phyloP scores from a whole-genome alignment of 2,329 filamentous ascomycete genomes.

The Annulohypoxylon truncatum region DNA sequence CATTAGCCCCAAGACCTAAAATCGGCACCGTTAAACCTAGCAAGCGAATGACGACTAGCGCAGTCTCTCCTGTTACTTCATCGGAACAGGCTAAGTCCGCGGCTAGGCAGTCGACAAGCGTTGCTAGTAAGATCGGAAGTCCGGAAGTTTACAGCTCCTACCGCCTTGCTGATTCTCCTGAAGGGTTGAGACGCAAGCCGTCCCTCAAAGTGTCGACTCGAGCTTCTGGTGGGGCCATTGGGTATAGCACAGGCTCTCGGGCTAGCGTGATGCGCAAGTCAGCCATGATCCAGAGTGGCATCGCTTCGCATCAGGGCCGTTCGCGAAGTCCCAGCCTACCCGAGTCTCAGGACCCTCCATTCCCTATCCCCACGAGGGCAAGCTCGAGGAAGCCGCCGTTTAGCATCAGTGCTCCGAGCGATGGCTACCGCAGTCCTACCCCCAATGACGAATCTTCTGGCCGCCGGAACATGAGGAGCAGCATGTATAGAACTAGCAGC shows the following conservation, averaged over 20 bases:
- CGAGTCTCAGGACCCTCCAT: constrained; percentile 77
- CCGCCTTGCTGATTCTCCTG: constrained; percentile 50
- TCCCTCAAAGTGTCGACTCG: constrained; percentile 49
- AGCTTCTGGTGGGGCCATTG: constrained; percentile 35
- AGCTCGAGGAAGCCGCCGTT: constrained; percentile 82
- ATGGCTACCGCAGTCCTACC: constrained; percentile 83
- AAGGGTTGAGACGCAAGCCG: constrained; percentile 49
- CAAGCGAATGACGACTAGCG: constrained; percentile 58
- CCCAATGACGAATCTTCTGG: constrained; percentile 66
- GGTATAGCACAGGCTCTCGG: constrained; percentile 59
- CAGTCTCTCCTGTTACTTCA: constrained; percentile 51
- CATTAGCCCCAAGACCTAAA: constrained; percentile 69
- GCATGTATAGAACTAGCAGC: constrained; percentile 67
- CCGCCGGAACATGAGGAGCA: constrained; percentile 61
- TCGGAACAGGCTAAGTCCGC: constrained; percentile 54
- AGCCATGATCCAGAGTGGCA: constrained; percentile 83
- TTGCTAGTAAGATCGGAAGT: constrained; percentile 51
- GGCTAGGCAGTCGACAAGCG: constrained; percentile 46
- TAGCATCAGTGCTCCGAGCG: constrained; percentile 73
- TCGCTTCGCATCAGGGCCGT: constrained; percentile 73
- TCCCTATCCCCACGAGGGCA: constrained; percentile 88
- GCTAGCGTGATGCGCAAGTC: constrained; percentile 78
- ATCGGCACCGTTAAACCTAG: constrained; percentile 52
- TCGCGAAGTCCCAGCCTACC: constrained; percentile 73
- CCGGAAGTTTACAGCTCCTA: constrained; percentile 61